These are phyloP conservation scores for Trifolium dubium DNA, from an alignment of 306 rosid genomes.

Conservation along the genomic window DNA sequence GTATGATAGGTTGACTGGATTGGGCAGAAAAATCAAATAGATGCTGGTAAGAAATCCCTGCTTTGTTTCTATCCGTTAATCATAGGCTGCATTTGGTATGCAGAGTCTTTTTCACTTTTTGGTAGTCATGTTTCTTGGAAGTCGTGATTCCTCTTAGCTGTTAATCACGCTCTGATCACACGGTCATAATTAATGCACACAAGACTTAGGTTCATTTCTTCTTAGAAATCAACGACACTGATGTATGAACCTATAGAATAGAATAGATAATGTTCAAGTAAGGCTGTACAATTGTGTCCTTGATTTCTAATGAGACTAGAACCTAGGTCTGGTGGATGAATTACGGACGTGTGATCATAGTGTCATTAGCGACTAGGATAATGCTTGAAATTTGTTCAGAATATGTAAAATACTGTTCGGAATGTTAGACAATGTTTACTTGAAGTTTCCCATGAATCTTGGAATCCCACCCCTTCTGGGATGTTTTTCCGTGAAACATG, in stretches of 20 bases:
- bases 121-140: not conserved
- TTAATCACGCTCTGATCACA: not conserved
- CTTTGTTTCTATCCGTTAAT: slow-evolving; percentile 32
- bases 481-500: not conserved
- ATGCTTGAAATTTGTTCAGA: not conserved
- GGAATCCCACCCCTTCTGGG: not conserved
- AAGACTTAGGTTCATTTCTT: not conserved
- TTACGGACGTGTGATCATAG: not conserved
- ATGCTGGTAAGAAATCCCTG: slow-evolving; percentile 61
- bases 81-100: not conserved
- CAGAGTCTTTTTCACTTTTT: not conserved
- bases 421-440: not conserved
- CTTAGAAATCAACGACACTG: not conserved
- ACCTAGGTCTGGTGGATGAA: not conserved
- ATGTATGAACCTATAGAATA: not conserved
- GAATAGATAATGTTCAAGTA: not conserved
- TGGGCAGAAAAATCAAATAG: slow-evolving; percentile 96
- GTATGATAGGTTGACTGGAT: slow-evolving; percentile 90
- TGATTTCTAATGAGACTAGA: not conserved
- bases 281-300: not conserved
- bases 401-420: not conserved
- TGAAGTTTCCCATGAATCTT: not conserved
- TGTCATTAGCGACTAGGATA: not conserved
- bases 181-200: not conserved
- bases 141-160: not conserved